These are phyloP conservation scores for Xylariaceae sp. DNA, from an alignment of 2,329 filamentous ascomycete species.

Conservation along the genomic window DNA sequence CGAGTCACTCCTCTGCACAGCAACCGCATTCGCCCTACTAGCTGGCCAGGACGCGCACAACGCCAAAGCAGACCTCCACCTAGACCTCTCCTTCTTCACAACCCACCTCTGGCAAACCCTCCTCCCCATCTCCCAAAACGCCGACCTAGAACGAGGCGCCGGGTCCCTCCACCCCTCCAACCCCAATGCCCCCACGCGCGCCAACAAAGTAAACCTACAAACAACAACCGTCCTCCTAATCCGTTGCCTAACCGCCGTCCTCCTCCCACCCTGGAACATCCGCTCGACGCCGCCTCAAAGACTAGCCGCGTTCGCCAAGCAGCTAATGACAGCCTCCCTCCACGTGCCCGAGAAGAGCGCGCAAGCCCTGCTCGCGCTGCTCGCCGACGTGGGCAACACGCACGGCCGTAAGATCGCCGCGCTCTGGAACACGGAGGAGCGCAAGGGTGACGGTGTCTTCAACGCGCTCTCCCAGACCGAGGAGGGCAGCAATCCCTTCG, in stretches of 20 bases:
- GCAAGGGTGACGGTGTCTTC: slow-evolving; percentile 84
- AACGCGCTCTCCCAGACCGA: slow-evolving; percentile 68
- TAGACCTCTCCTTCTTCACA: slow-evolving; percentile 94
- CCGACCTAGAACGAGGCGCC: slow-evolving; percentile 77
- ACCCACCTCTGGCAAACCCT: slow-evolving; percentile 88
- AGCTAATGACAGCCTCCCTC: slow-evolving; percentile 74
- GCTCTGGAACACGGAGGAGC: slow-evolving; percentile 94
- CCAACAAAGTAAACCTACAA: slow-evolving; percentile 82
- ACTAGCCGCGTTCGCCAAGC: slow-evolving; percentile 89
- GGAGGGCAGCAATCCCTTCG: slow-evolving; percentile 86
- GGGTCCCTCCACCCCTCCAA: slow-evolving; percentile 70
- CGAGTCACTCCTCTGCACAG: slow-evolving; percentile 87
- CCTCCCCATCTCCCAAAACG: slow-evolving; percentile 70
- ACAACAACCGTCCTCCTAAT: slow-evolving; percentile 91
- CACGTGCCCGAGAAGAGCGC: slow-evolving; percentile 89
- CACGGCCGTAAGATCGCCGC: slow-evolving; percentile 77
- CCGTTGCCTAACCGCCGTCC: slow-evolving; percentile 75
- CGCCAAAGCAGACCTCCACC: slow-evolving; percentile 72
- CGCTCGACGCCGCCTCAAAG: slow-evolving; percentile 74
- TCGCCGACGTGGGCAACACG: slow-evolving; percentile 73
- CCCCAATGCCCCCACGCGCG: slow-evolving; percentile 48
- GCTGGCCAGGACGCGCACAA: slow-evolving; percentile 90
- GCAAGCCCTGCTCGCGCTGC: slow-evolving; percentile 71
- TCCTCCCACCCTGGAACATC: slow-evolving; percentile 71
- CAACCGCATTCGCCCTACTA: slow-evolving; percentile 93